These are phyloP conservation scores for Galerina sulciceps DNA, from an alignment of 768 basidiomycete species.

Conservation along the genomic window DNA sequence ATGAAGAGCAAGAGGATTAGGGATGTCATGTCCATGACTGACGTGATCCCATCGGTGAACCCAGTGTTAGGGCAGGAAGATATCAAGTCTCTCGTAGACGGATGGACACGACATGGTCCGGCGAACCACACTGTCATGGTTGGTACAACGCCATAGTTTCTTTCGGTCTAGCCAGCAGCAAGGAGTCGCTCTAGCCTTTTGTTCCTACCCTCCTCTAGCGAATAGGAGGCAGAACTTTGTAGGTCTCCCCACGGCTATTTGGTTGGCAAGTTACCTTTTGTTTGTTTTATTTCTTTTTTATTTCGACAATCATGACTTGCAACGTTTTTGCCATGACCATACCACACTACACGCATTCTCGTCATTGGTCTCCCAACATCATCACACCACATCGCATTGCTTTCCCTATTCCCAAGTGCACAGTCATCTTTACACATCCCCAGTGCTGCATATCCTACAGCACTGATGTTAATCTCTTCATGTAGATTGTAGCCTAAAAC, in stretches of 20 bases:
- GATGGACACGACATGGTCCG: conserved; percentile 61
- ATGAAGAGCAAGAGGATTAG: not conserved
- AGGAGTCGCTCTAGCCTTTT: no score
- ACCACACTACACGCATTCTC: conserved; percentile 6
- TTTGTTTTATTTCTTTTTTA: not conserved
- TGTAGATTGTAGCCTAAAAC: not conserved
- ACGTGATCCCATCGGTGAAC: conserved; percentile 24
- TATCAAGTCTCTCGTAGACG: conserved; percentile 59
- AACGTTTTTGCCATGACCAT: not conserved
- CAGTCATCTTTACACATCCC: not conserved
- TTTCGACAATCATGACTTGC: not conserved
- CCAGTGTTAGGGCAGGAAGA: conserved; percentile 38
- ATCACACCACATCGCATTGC: conserved; percentile 5
- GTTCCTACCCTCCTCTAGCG: no score
- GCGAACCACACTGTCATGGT: conserved; percentile 60
- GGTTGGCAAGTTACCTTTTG: no score
- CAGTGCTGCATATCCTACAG: not conserved
- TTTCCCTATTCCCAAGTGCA: not conserved
- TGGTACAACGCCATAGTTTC: conserved; percentile 14
- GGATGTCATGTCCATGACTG: conserved; percentile 33
- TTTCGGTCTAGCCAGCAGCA: not conserved
- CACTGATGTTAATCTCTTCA: not conserved
- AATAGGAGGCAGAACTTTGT: no score
- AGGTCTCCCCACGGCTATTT: no score
- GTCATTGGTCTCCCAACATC: not conserved